Evolutionary conservation across 805 yeast genomes (phyloP).

Genomic region (Ogataea henricii): DNA sequence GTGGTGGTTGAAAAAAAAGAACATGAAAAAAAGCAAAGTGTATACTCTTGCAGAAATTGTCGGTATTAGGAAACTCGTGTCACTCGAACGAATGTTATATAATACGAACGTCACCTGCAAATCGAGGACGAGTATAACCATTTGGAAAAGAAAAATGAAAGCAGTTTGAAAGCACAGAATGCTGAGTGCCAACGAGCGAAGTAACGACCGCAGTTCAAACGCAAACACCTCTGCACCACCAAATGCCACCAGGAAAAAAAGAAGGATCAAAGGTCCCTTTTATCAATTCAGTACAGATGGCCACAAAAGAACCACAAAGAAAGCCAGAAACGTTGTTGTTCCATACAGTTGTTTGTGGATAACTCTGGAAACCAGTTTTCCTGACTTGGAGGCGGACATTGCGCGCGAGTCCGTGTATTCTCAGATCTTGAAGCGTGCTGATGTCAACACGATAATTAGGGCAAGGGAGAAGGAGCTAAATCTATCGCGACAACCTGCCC

Average conservation of each 20-base stretch:
- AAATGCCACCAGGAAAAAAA: background rate
- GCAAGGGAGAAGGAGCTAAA: background rate
- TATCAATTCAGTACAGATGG: background rate
- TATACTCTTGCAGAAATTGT: too few relatives aligned
- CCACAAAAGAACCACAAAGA: background rate
- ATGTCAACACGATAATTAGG: background rate
- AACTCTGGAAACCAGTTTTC: constrained; percentile 9
- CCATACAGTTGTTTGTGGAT: constrained; percentile 6
- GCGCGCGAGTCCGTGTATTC: constrained; percentile 11
- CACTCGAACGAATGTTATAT: too few relatives aligned
- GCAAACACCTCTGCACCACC: constrained; percentile 1
- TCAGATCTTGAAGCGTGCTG: constrained; percentile 9
- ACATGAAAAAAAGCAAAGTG: too few relatives aligned
- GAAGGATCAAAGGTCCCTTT: background rate
- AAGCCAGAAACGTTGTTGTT: constrained; percentile 8
- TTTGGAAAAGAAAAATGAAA: too few relatives aligned
- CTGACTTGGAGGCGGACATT: constrained; percentile 4
- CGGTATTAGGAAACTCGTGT: too few relatives aligned
- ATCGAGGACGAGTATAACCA: too few relatives aligned
- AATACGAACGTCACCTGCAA: too few relatives aligned
- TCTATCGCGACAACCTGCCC: background rate
- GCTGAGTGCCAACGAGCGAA: background rate
- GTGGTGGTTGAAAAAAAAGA: too few relatives aligned
- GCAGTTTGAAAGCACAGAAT: background rate
- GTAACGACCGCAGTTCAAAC: background rate